phyloP scores from a whole-genome alignment of 2,329 filamentous ascomycete genomes.

The Colletotrichum lini region DNA sequence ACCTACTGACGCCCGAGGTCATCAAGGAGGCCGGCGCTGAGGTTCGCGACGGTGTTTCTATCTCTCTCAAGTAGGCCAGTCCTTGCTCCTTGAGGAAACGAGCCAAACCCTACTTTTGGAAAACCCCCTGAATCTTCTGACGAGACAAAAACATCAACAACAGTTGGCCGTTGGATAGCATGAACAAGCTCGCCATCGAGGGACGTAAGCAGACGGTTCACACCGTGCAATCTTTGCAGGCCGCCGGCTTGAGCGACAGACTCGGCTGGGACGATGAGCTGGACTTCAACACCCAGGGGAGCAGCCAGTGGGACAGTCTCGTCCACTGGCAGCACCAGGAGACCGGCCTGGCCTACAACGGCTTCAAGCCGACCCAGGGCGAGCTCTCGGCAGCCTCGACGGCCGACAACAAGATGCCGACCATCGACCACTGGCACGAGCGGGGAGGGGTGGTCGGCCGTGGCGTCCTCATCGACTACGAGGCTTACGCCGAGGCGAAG shows the following conservation, averaged over 20 bases:
- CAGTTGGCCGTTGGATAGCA: constrained; percentile 61
- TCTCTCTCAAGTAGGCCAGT: constrained; percentile 65
- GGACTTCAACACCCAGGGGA: constrained; percentile 68
- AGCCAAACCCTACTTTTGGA: not conserved
- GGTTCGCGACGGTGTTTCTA: constrained; percentile 62
- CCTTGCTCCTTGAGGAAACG: too few species aligned
- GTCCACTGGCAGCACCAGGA: constrained; percentile 62
- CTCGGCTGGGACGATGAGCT: constrained; percentile 64
- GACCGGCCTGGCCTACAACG: constrained; percentile 65
- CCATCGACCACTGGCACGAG: constrained; percentile 65
- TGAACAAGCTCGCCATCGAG: constrained; percentile 52
- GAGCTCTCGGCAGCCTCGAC: constrained; percentile 47
- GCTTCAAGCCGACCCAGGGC: constrained; percentile 55
- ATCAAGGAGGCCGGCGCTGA: constrained; percentile 59
- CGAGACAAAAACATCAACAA: not conserved
- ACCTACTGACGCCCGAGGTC: constrained; percentile 64
- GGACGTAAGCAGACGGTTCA: constrained; percentile 55
- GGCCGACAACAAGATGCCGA: constrained; percentile 52
- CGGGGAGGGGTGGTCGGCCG: constrained; percentile 67
- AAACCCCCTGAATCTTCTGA: not conserved
- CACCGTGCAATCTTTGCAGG: constrained; percentile 53
- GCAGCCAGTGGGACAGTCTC: constrained; percentile 71
- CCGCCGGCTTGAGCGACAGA: constrained; percentile 47
- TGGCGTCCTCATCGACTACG: constrained; percentile 71
- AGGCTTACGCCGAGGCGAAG: constrained; percentile 63